Conservation (phyloP, 495 filamentous ascomycete genomes). For the Penicillium samsonianum region DNA sequence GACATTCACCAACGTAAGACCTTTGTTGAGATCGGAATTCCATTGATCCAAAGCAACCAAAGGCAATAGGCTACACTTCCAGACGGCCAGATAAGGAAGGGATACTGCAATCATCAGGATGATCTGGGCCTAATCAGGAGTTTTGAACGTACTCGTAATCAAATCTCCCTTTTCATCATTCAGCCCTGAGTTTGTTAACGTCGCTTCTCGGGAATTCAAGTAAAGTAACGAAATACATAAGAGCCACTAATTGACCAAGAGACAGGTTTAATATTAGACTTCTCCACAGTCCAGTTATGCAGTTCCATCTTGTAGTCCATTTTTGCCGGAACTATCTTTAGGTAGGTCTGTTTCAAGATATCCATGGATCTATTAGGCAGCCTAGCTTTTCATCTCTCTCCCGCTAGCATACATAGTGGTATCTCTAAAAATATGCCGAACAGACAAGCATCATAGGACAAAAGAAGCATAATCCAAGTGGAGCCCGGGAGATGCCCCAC, state of each 20-base stretch:
- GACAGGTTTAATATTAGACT: neutral
- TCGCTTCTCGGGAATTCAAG: neutral
- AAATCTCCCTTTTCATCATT: neutral
- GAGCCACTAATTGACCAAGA: neutral
- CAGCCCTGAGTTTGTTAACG: neutral
- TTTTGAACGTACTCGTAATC: conserved; percentile 22
- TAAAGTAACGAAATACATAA: neutral
- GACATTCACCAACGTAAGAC: neutral
- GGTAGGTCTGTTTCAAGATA: too few species aligned
- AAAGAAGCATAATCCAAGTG: conserved; percentile 14
- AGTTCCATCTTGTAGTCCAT: neutral
- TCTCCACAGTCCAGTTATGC: neutral
- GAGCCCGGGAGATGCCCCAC: neutral
- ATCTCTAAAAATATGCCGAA: conserved; percentile 4
- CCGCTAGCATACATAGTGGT: neutral
- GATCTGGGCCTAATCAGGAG: conserved; percentile 9
- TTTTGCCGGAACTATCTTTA: neutral
- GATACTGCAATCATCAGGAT: neutral
- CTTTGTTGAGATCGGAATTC: neutral
- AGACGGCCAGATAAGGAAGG: neutral
- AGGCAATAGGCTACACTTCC: neutral
- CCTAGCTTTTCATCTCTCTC: neutral
- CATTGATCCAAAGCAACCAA: neutral
- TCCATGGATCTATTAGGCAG: neutral
- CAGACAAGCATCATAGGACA: neutral